These are phyloP conservation scores for Geotrichum citri-aurantii DNA, from an alignment of 1,139 yeast genomes.

Conservation along the genomic window DNA sequence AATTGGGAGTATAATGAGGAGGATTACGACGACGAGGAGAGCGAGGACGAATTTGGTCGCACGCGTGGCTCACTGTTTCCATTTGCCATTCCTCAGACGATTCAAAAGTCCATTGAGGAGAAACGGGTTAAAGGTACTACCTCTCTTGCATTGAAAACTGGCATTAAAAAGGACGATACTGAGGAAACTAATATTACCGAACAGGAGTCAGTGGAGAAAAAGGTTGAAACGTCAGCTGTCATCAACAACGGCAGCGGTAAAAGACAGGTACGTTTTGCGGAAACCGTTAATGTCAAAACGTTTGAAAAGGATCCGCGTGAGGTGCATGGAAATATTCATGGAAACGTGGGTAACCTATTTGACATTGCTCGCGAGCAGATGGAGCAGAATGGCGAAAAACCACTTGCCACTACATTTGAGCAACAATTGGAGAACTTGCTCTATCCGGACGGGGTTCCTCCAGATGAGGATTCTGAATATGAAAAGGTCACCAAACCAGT, in stretches of 20 bases:
- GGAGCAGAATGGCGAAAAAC: background rate
- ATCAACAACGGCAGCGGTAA: background rate
- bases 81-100: constrained; percentile 3
- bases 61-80: constrained; percentile 38
- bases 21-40: constrained; percentile 35
- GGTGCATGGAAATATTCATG: constrained; percentile 16
- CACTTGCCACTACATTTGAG: constrained; percentile 7
- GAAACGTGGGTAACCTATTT: background rate
- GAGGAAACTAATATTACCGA: background rate
- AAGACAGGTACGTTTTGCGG: constrained; percentile 32
- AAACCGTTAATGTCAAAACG: constrained; percentile 34
- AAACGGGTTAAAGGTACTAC: constrained; percentile 3
- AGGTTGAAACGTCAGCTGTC: background rate
- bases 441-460: background rate
- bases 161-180: background rate
- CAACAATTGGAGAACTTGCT: constrained; percentile 2
- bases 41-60: constrained; percentile 39
- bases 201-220: background rate
- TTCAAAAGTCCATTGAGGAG: constrained; percentile 15
- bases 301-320: constrained; percentile 26
- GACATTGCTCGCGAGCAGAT: background rate
- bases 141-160: background rate
- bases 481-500: constrained; percentile 8
- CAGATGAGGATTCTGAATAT: constrained; percentile 9
- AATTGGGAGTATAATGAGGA: constrained; percentile 28